Evolutionary conservation across 768 basidiomycete species (phyloP), one percentile per base, ranked within the genome.

Genomic region (Termitomyces sp.): DNA sequence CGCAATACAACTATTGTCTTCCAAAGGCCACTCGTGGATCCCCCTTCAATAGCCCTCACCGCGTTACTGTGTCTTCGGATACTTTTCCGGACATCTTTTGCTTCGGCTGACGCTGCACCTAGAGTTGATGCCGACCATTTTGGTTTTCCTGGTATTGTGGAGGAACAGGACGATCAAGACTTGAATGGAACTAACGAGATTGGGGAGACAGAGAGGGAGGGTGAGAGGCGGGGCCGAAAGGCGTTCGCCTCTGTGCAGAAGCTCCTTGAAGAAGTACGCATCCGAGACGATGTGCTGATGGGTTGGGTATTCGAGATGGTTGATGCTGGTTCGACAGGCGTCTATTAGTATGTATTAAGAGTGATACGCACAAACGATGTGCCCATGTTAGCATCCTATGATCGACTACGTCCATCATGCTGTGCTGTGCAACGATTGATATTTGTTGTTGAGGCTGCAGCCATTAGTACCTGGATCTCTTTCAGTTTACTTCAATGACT

Each of bases 51-150:
- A 54, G 86, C 93, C 4, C 81, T 95, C 36, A 89, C 91, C 0
- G 88, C 94, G 3, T 74, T 95, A 16, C 81, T 95, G 24, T 84
- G 91, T 60, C 81, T 95, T 49, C 89, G 95, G 9, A 86, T 93
- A 58, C 78, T 96, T 20, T 95, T 92, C 69, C 81, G 91, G 47
- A 82, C 85, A 5, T 84, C 93, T 1, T 92, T 93, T 66, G 86
- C 87, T 20, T 83, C 88, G 6, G 76, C 78, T 8, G 90, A 91
- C 62, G 76, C 73, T 47, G 81, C 81, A 0, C 89, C 90, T 34
- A 80, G 89, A 30, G 86, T 79, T 2, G 88, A 91, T 67, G 88
- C 82, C 22, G 92, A 95, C 58, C 89, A 91, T 62, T 96, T 95
- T 70, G 94, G 94, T 0, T 92, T 96, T 70, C 95, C 95, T 6